A percentile compares a stretch with the other conserved stretches of the same genome.
phyloP scores from a whole-genome alignment of 768 basidiomycete species.

The Tephrocybe sp. region DNA sequence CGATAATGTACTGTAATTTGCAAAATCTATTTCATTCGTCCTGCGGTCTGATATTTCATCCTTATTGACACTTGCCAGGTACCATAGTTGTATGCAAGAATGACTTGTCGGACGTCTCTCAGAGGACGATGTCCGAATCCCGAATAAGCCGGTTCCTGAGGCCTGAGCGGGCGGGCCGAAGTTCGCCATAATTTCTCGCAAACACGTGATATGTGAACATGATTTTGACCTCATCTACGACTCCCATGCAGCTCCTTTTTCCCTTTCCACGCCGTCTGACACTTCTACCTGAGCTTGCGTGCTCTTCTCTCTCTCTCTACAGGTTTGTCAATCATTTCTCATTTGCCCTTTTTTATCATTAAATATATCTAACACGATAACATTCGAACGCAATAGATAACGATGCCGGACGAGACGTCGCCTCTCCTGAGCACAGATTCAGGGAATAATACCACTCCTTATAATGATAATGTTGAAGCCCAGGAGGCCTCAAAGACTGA shows the following conservation, averaged over 20 bases:
- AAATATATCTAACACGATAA: not conserved
- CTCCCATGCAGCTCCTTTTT: constrained; percentile 1
- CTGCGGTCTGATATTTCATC: not conserved
- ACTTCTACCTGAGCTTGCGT: not conserved
- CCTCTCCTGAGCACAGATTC: constrained; percentile 25
- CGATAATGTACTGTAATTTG: not conserved
- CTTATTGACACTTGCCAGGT: too few species aligned
- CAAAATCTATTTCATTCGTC: not conserved
- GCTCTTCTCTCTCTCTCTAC: not conserved
- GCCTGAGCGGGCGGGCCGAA: too few species aligned
- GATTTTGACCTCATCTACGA: constrained; percentile 1
- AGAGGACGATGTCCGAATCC: too few species aligned
- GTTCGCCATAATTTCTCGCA: not conserved
- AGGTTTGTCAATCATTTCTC: not conserved
- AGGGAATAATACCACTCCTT: constrained; percentile 6
- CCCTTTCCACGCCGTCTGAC: constrained; percentile 4
- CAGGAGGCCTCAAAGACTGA: constrained; percentile 8
- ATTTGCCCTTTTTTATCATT: not conserved
- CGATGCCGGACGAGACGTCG: constrained; percentile 36
- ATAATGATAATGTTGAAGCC: constrained; percentile 14
- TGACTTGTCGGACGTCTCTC: too few species aligned
- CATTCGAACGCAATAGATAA: not conserved
- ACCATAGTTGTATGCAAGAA: too few species aligned
- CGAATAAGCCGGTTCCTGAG: too few species aligned
- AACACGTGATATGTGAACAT: constrained; percentile 4